Base-by-base conservation (phyloP, 163 green algal genomes). In the Scenedesmus sp. region DNA sequence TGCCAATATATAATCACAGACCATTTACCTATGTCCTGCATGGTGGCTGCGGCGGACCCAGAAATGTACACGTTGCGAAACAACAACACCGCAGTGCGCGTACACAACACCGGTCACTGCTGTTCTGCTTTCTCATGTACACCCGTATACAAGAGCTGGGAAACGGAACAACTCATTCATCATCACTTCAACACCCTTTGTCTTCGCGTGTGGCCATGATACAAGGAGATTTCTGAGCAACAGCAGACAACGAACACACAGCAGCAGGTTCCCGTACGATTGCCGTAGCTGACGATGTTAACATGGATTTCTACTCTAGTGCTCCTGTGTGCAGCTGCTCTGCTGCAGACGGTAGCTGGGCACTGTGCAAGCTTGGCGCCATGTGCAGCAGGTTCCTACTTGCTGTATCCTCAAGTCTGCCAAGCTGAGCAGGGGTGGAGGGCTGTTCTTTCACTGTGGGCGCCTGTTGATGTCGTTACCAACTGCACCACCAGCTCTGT, bases 401-500 rank as follows among this genome's bases (percentile, higher is more conserved):
- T 86, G 5, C 65, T 81, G 24, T 86, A 43, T 12, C 56, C 35
- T 9, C 56, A 91, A 78, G 33, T 86, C 6, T 91, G 86, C 76
- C 76, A 37, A 24, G n/a, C 37, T 30, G 76, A 81, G 73, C 86
- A 43, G 6, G 53, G 78, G 12, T 91, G 86, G 86, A 76, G 59
- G 76, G 42, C 44, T 24, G 24, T 91, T 1, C 86, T 78, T 35
- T 53, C 65, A 18, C 76, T 91, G 16, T 91, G 86, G 86, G 78
- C 86, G 53, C 86, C 86, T 43, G 37, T 91, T 22, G 7, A 76
- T 4, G 40, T 91, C 13, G 35, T 73, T 40, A 40, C 86, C 51
- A 86, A 91, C 40, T 91, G 86, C 76, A 81, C 76, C 22, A 43
- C 76, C 13, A 85, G 72, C 26, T 70, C 86, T 37, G 86, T 91